These are phyloP conservation scores for Lentinula edodes DNA, from an alignment of 768 basidiomycete species.

Conservation along the genomic window DNA sequence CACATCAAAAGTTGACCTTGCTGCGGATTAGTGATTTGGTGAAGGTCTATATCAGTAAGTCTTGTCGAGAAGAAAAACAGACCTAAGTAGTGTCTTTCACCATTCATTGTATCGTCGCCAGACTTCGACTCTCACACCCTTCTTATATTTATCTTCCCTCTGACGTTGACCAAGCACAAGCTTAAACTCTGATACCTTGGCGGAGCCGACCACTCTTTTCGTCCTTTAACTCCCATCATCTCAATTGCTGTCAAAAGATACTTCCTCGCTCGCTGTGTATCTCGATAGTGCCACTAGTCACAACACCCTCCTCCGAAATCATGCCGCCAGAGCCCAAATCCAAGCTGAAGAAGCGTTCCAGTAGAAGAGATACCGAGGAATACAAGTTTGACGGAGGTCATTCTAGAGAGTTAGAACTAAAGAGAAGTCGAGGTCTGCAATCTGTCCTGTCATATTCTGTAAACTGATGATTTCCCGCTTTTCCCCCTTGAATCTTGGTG, in stretches of 20 bases:
- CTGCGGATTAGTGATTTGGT: neutral
- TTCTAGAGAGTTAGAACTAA: conserved; percentile 7
- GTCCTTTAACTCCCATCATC: conserved; percentile 5
- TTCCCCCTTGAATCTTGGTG: neutral
- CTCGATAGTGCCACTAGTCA: neutral
- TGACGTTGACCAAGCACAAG: neutral
- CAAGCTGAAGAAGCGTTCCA: conserved; percentile 6
- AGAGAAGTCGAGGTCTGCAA: conserved; percentile 5
- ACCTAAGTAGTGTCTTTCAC: neutral
- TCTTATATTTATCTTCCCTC: neutral
- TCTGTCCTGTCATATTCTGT: neutral
- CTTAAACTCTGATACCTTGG: conserved; percentile 1
- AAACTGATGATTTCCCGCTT: neutral
- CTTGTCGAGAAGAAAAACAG: neutral
- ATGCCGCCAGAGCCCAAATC: conserved; percentile 6
- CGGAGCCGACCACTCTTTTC: conserved; percentile 4
- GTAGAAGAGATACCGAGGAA: conserved; percentile 4
- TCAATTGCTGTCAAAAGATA: neutral
- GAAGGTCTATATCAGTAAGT: neutral
- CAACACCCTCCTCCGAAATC: neutral
- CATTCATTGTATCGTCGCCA: neutral
- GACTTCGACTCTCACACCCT: neutral
- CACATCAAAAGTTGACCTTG: neutral
- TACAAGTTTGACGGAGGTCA: conserved; percentile 6
- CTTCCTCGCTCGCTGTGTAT: neutral